phyloP scores from a whole-genome alignment of 2,329 filamentous ascomycete genomes.

The Aureobasidium uvarum region DNA sequence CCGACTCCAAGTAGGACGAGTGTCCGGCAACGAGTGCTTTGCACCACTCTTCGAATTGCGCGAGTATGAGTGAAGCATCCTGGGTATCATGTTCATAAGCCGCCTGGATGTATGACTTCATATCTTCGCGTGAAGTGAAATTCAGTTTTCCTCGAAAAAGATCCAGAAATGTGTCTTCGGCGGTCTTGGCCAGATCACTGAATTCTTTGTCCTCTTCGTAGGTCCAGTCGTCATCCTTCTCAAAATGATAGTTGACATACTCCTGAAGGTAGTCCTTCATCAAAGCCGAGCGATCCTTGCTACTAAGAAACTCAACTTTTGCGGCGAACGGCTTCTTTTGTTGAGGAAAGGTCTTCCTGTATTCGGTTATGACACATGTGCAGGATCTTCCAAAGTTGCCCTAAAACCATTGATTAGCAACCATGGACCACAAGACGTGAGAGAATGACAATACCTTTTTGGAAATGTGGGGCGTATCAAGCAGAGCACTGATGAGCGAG shows the following conservation, averaged over 20 bases:
- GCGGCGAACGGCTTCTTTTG: slow-evolving; percentile 30
- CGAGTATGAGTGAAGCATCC: no score
- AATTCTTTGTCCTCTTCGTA: background rate
- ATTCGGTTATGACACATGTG: slow-evolving; percentile 30
- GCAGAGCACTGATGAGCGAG: slow-evolving; percentile 33
- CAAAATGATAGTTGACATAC: background rate
- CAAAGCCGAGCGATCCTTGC: no score
- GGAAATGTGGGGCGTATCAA: slow-evolving; percentile 30
- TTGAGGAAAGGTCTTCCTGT: background rate
- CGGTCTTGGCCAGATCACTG: background rate
- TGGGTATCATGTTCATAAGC: background rate
- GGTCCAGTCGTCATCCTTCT: background rate
- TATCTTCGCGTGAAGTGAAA: no score
- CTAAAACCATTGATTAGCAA: no score
- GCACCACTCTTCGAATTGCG: no score
- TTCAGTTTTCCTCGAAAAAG: background rate
- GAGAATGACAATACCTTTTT: slow-evolving; percentile 26
- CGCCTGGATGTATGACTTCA: background rate
- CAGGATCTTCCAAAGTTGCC: slow-evolving; percentile 5
- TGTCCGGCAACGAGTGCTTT: no score
- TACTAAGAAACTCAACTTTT: background rate
- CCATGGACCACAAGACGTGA: no score
- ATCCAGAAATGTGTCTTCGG: background rate
- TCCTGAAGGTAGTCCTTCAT: background rate
- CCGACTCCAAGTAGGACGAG: no score